Conservation (phyloP, 1,284 basidiomycete genomes). For the Neonothopanus nambi region DNA sequence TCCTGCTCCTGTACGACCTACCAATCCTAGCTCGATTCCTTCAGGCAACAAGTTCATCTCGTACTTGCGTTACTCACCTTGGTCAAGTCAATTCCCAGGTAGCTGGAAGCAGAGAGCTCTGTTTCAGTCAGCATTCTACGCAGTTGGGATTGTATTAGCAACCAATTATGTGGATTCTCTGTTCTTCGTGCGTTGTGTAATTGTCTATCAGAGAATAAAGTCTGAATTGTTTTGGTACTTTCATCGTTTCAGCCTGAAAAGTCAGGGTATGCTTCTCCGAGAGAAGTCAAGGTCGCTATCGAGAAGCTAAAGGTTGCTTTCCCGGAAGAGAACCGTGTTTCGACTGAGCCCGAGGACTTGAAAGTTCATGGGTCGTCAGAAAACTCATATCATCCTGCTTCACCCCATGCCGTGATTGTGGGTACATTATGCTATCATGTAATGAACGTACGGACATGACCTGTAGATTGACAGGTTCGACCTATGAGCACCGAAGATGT, state of each 20-base stretch:
- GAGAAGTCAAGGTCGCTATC: conserved; percentile 55
- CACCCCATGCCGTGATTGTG: conserved; percentile 67
- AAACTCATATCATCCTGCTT: conserved; percentile 65
- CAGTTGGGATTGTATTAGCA: conserved; percentile 31
- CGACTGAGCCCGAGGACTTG: conserved; percentile 50
- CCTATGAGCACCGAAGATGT: conserved; percentile 67
- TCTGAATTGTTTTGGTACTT: background rate
- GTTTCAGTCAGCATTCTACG: conserved; percentile 26
- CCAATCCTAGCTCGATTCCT: background rate
- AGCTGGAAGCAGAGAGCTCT: conserved; percentile 7
- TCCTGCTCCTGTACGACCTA: background rate
- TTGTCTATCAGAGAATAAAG: background rate
- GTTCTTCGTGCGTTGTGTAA: conserved; percentile 29
- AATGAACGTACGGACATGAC: conserved; percentile 27
- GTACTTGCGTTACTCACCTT: conserved; percentile 8
- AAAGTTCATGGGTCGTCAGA: conserved; percentile 63
- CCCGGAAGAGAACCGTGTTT: conserved; percentile 44
- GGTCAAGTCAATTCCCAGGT: conserved; percentile 8
- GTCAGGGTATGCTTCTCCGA: conserved; percentile 43
- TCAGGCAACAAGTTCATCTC: conserved; percentile 1
- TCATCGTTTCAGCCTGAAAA: conserved; percentile 7
- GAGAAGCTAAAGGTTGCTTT: conserved; percentile 50
- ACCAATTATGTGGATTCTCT: conserved; percentile 28
- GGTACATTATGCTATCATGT: conserved; percentile 39
- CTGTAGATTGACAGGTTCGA: conserved; percentile 55